Evolutionary conservation across 352 stramenopile genomes (phyloP).

Genomic region (Globisporangium yorkense): DNA sequence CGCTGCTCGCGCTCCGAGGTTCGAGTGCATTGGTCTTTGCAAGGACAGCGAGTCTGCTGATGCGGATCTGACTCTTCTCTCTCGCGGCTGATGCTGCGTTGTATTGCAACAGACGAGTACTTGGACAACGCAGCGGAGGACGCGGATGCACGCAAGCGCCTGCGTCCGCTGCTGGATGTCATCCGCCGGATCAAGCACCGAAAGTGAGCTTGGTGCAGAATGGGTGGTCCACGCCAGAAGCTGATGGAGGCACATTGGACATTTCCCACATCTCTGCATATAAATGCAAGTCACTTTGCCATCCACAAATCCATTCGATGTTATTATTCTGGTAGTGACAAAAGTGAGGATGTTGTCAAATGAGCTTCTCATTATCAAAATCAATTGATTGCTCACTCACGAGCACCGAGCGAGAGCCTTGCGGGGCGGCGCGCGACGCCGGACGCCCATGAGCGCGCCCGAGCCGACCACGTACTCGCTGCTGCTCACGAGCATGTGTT

Average conservation of each 20-base stretch:
- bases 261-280: neutral
- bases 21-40: neutral
- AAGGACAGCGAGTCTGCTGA: neutral
- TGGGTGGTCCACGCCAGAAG: slow-evolving; percentile 4
- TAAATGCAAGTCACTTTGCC: slow-evolving; percentile 1
- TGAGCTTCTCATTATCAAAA: too few relatives aligned
- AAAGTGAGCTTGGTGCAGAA: slow-evolving; percentile 9
- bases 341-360: neutral
- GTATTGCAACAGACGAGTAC: slow-evolving; percentile 44
- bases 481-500: slow-evolving; percentile 72
- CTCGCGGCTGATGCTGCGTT: neutral
- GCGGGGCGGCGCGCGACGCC: too few relatives aligned
- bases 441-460: slow-evolving; percentile 20
- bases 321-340: neutral
- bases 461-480: slow-evolving; percentile 70
- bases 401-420: neutral
- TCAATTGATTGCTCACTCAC: too few relatives aligned
- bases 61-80: neutral
- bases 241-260: neutral
- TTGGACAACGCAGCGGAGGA: slow-evolving; percentile 60
- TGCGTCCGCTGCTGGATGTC: slow-evolving; percentile 66
- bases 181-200: slow-evolving; percentile 26
- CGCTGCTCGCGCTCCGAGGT: slow-evolving; percentile 55
- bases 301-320: neutral
- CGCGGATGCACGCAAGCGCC: slow-evolving; percentile 55